A percentile compares a stretch with the other conserved stretches of the same genome.
Conservation (phyloP, 768 basidiomycete genomes). For the Boletus reticuloceps region DNA sequence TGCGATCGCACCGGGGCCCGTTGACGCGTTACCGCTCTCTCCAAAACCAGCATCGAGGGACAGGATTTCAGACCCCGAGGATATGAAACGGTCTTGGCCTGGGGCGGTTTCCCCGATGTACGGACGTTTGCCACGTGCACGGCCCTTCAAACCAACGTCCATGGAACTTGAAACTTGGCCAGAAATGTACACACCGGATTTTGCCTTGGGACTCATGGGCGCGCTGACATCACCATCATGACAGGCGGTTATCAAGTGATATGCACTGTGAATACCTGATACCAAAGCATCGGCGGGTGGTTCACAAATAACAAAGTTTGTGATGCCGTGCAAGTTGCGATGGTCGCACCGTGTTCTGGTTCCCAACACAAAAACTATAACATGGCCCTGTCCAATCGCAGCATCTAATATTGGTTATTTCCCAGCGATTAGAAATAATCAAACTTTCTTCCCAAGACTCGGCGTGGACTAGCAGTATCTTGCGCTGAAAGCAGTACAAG, state of each 20-base stretch:
- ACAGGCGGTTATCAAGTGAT: slow-evolving; percentile 32
- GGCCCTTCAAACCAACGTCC: slow-evolving; percentile 28
- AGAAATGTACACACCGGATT: slow-evolving; percentile 32
- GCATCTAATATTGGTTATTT: neutral
- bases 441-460: slow-evolving; percentile 6
- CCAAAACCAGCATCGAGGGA: slow-evolving; percentile 34
- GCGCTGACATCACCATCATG: slow-evolving; percentile 38
- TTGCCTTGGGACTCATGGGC: slow-evolving; percentile 43
- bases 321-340: neutral
- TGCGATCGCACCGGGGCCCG: slow-evolving; percentile 50
- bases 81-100: slow-evolving; percentile 56
- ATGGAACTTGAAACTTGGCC: slow-evolving; percentile 36
- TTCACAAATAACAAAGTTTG: slow-evolving; percentile 11
- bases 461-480: neutral
- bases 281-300: neutral
- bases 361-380: slow-evolving; percentile 1
- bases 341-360: neutral
- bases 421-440: slow-evolving; percentile 3
- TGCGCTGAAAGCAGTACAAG: neutral
- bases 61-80: slow-evolving; percentile 31
- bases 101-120: slow-evolving; percentile 41
- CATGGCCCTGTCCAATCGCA: neutral
- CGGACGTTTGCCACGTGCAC: slow-evolving; percentile 27
- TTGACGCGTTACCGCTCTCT: slow-evolving; percentile 50
- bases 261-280: slow-evolving; percentile 22